Evolutionary conservation across 192 early-diverging fungal genomes (phyloP), one percentile per base, ranked within the genome.

Genomic region (Tieghemiomyces parasiticus): DNA sequence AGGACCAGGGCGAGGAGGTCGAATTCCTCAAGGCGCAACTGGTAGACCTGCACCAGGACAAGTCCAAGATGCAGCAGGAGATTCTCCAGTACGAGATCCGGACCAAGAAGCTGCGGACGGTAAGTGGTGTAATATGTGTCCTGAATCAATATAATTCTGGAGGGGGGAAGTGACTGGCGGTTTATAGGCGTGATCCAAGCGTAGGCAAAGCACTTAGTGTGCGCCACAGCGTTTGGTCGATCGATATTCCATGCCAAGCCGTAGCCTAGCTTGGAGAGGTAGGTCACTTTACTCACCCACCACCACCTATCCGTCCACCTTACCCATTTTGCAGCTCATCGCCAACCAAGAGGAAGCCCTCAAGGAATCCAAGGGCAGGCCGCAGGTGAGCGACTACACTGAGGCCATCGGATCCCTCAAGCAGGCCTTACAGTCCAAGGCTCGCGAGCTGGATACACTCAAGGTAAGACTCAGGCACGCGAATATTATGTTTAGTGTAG

Each of bases 381-480:
- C 65, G 32, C 58, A 31, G 52, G 59, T 53, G 24, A 68, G 54
- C 16, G 63, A 74, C 51, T 78, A 75, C 60, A 71, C 64, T 32
- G 79, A 84, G 63, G 82, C 74, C 16, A 69, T 80, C 14, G 67
- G 67, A 46, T 71, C 81, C 29, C 67, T 85, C 22, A 75, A 83
- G 58, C 46, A 64, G 47, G 64, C 65, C 50, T 66, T 71, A n/a
- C 61, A 63, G 24, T 48, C 60, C 53, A 66, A 65, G 46, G 61
- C 65, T 52, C 61, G 71, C 49, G 67, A 84, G 74, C 73, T 83
- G 33, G 83, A 89, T 64, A 70, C 87, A 55, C 71, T 76, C 45
- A 88, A 93, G 61, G 77, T 81, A 20, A 76, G 86, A 61, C 69
- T 75, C 24, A 85, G 85, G 46, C 65, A 74, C 47, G 65, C 79